Conservation (phyloP, 352 stramenopile species). For the Phytopythium helicoides region DNA sequence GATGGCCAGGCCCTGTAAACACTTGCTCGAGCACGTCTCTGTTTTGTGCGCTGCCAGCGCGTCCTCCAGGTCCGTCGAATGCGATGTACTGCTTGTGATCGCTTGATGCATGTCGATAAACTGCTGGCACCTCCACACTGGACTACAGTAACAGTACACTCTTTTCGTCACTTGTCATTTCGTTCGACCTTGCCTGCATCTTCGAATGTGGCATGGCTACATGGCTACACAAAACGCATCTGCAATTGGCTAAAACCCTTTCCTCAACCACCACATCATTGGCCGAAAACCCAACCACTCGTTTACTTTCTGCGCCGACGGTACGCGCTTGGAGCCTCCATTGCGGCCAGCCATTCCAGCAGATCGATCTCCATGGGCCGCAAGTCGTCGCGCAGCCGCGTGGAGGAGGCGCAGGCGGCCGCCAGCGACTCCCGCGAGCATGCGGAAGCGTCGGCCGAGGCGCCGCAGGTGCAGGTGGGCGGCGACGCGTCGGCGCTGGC, state of each 20-base stretch:
- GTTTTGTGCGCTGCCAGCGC: background rate
- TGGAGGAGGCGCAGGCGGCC: background rate
- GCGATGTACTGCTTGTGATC: slow-evolving; percentile 11
- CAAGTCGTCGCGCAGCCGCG: slow-evolving; percentile 21
- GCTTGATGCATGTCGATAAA: slow-evolving; percentile 6
- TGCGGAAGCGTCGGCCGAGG: slow-evolving; percentile 8
- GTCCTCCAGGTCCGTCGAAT: slow-evolving; percentile 4
- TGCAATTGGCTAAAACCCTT: too few relatives aligned
- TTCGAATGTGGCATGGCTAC: too few relatives aligned
- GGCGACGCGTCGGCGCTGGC: slow-evolving; percentile 27
- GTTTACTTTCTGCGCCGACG: slow-evolving; percentile 13
- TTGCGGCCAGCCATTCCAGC: slow-evolving; percentile 42
- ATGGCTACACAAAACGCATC: too few relatives aligned
- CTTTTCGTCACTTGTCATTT: background rate
- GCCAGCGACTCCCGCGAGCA: slow-evolving; percentile 4
- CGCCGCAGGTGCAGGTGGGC: slow-evolving; percentile 17
- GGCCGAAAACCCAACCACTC: slow-evolving; percentile 7
- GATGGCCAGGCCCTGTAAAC: slow-evolving; percentile 18
- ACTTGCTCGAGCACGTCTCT: background rate
- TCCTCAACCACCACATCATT: slow-evolving; percentile 2
- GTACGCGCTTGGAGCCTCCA: background rate
- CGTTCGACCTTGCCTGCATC: background rate
- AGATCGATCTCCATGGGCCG: slow-evolving; percentile 26
- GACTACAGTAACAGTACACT: too few relatives aligned
- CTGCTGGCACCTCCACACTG: background rate